Evolutionary conservation across 208 protist genomes (phyloP).

Genomic region (Eutreptiella sp.): DNA sequence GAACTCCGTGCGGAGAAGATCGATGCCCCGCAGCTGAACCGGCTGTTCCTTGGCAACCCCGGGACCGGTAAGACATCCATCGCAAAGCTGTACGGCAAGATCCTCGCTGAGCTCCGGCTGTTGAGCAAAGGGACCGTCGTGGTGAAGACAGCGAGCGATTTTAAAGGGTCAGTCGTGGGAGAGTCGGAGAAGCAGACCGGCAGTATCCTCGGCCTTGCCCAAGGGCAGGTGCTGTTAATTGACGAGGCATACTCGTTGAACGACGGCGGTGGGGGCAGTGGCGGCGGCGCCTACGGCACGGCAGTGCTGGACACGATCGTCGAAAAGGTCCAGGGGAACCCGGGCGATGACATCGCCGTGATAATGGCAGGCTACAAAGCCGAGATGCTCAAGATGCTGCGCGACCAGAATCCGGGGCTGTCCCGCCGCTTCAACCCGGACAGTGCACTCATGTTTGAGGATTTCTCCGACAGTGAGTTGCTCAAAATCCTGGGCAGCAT

Average conservation of each 20-base stretch:
- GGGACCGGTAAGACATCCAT: constrained; percentile 27
- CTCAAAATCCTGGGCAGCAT: constrained; percentile 9
- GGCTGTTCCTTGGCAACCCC: constrained; percentile 3
- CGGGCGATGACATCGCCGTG: constrained; percentile 8
- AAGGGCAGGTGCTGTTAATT: constrained; percentile 43
- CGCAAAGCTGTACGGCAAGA: constrained; percentile 14
- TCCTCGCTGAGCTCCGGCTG: constrained; percentile 12
- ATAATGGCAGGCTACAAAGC: constrained; percentile 26
- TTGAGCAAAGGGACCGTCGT: constrained; percentile 7
- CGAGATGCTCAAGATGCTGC: constrained; percentile 12
- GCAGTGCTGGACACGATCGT: constrained; percentile 17
- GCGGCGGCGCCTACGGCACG: neutral
- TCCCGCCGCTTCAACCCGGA: constrained; percentile 11
- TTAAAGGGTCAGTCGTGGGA: too few relatives aligned
- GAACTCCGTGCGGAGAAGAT: constrained; percentile 7
- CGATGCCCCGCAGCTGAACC: constrained; percentile 26
- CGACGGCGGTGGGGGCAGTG: neutral
- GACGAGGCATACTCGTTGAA: constrained; percentile 41
- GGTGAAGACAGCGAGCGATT: constrained; percentile 11
- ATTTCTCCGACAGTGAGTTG: constrained; percentile 19
- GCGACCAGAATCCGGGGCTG: constrained; percentile 4
- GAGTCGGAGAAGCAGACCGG: too few relatives aligned
- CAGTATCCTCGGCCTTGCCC: constrained; percentile 14
- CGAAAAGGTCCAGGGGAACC: constrained; percentile 8
- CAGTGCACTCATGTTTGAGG: constrained; percentile 16